Conservation (phyloP, 129 eudicot species). For the Ambrosia artemisiifolia region DNA sequence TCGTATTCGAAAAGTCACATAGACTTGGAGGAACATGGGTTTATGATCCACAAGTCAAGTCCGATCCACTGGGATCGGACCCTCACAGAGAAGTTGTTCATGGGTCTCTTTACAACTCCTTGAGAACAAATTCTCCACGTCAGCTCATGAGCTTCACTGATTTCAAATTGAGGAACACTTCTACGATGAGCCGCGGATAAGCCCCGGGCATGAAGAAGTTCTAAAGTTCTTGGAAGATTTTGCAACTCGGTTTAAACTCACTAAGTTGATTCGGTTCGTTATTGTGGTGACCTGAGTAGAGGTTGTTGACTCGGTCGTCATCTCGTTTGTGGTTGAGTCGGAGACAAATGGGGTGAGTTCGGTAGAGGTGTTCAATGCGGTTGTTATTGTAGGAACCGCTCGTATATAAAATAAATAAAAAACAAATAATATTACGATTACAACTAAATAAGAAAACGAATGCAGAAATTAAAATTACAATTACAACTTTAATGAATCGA, state of each 20-base stretch:
- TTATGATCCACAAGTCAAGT: conserved; percentile 55
- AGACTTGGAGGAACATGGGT: conserved; percentile 68
- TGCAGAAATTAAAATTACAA: no score
- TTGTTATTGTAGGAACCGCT: no score
- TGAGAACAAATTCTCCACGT: conserved; percentile 58
- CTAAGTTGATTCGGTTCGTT: conserved; percentile 38
- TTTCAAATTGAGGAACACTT: conserved; percentile 34
- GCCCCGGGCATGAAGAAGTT: conserved; percentile 65
- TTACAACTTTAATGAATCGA: no score
- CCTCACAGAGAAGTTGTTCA: conserved; percentile 55
- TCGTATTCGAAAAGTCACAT: conserved; percentile 45
- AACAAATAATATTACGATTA: no score
- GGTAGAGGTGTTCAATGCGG: conserved; percentile 56
- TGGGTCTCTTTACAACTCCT: conserved; percentile 50
- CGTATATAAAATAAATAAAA: no score
- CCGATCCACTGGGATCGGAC: conserved; percentile 53
- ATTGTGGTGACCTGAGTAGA: conserved; percentile 45
- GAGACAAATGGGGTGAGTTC: conserved; percentile 18
- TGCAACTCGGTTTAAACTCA: conserved; percentile 36
- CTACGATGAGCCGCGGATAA: conserved; percentile 36
- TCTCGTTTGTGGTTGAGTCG: conserved; percentile 53
- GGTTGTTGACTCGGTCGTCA: conserved; percentile 23
- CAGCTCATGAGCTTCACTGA: conserved; percentile 60
- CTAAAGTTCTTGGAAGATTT: conserved; percentile 48
- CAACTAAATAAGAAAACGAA: no score